Evolutionary conservation across 2,329 filamentous ascomycete species (phyloP).

Genomic region (Ilyonectria sp.): DNA sequence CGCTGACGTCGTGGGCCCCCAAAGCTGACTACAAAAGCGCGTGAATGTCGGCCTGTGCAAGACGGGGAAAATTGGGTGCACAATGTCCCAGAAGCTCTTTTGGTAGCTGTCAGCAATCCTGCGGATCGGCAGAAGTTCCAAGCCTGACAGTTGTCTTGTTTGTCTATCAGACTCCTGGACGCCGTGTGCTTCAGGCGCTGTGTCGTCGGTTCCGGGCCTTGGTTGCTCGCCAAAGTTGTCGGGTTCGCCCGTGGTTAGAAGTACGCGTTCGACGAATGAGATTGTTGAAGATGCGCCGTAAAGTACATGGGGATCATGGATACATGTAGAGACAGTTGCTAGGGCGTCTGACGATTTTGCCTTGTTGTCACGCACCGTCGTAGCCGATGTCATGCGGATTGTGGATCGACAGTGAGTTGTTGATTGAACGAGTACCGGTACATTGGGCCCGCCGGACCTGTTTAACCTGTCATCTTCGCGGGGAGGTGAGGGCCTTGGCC

Average conservation of each 20-base stretch:
- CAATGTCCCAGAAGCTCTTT: constrained; percentile 3
- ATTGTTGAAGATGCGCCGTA: not conserved
- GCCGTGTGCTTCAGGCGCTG: not conserved
- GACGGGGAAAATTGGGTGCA: constrained; percentile 10
- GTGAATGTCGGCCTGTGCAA: constrained; percentile 12
- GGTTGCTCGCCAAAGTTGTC: not conserved
- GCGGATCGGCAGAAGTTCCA: constrained; percentile 6
- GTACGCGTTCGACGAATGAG: not conserved
- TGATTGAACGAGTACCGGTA: not conserved
- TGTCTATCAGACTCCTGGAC: not conserved
- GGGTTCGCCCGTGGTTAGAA: not conserved
- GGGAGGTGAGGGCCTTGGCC: not conserved
- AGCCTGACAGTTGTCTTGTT: not conserved
- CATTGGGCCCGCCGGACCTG: not conserved
- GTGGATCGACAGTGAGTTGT: not conserved
- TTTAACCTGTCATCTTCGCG: not conserved
- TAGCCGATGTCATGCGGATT: not conserved
- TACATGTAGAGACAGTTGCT: not conserved
- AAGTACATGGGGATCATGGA: not conserved
- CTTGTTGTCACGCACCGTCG: not conserved
- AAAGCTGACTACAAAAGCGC: not conserved
- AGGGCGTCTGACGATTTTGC: not conserved
- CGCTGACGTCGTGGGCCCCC: not conserved
- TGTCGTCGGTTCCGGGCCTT: not conserved
- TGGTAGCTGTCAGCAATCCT: constrained; percentile 1